phyloP scores from a whole-genome alignment of 257 asterid genomes.

The Echites panduratus region DNA sequence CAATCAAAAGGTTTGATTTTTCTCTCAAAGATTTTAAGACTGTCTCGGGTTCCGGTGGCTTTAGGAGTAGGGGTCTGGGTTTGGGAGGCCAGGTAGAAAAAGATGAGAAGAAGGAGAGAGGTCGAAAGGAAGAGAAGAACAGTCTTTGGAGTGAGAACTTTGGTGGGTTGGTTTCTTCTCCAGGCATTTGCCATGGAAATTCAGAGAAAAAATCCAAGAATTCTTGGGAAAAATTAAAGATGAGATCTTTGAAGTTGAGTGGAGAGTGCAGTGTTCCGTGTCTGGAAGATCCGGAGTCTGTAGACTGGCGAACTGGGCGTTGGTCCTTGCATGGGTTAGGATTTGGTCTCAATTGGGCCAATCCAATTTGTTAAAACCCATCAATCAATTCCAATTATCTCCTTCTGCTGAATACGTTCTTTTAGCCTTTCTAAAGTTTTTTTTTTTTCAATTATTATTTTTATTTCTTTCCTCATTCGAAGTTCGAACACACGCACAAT shows the following conservation, averaged over 20 bases:
- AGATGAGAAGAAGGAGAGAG: conserved; percentile 58
- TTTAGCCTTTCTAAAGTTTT: too few species aligned
- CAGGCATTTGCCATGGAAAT: conserved; percentile 78
- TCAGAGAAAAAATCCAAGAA: not conserved
- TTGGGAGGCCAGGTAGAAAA: conserved; percentile 71
- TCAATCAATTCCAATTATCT: too few species aligned
- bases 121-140: conserved; percentile 68
- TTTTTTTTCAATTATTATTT: too few species aligned
- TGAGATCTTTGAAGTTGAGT: not conserved
- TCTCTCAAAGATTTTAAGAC: conserved; percentile 17
- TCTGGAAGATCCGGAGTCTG: not conserved
- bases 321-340: not conserved
- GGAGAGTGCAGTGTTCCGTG: not conserved
- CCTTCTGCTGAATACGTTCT: too few species aligned
- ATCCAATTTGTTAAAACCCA: too few species aligned
- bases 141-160: conserved; percentile 56
- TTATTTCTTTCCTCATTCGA: too few species aligned
- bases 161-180: conserved; percentile 70
- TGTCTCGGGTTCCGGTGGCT: conserved; percentile 19
- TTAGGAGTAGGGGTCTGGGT: conserved; percentile 40
- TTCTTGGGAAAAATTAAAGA: not conserved
- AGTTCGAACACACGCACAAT: too few species aligned
- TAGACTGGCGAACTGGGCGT: not conserved
- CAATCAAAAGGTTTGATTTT: conserved; percentile 69
- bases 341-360: not conserved